Conservation (phyloP, 345 rosid species). For the Arabidopsis arenosa region DNA sequence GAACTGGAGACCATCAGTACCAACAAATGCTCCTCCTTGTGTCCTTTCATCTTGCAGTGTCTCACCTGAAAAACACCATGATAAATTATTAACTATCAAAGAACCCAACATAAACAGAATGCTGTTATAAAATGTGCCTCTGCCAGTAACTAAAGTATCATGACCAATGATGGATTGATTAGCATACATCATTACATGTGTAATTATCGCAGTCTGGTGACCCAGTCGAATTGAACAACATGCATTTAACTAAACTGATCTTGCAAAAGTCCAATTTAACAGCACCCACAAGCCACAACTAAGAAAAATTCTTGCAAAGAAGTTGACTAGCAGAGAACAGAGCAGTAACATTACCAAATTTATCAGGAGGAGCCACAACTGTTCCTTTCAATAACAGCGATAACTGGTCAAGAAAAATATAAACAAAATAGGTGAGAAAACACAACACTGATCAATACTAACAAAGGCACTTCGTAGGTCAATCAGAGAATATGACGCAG, state of each 20-base stretch:
- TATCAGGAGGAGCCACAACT: slow-evolving; percentile 97
- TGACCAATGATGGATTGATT: slow-evolving; percentile 22
- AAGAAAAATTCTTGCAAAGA: slow-evolving; percentile 16
- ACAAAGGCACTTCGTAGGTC: slow-evolving; percentile 10
- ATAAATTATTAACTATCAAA: slow-evolving; percentile 26
- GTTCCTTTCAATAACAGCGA: slow-evolving; percentile 90
- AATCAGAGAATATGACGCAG: slow-evolving; percentile 41
- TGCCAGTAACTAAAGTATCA: slow-evolving; percentile 18
- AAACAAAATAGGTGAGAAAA: slow-evolving; percentile 38
- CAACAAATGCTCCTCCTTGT: slow-evolving; percentile 81
- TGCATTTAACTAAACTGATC: slow-evolving; percentile 22
- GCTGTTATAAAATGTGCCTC: slow-evolving; percentile 9
- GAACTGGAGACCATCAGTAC: slow-evolving; percentile 83
- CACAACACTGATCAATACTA: slow-evolving; percentile 19
- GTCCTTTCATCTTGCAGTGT: slow-evolving; percentile 84
- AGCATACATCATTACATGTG: slow-evolving; percentile 10
- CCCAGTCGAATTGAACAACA: background rate
- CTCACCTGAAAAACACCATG: slow-evolving; percentile 65
- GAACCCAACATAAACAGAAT: slow-evolving; percentile 24
- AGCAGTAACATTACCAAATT: slow-evolving; percentile 69
- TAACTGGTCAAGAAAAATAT: slow-evolving; percentile 55
- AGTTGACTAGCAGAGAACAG: slow-evolving; percentile 3
- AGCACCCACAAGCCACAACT: background rate
- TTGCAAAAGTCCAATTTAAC: slow-evolving; percentile 8
- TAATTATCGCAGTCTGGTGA: slow-evolving; percentile 15